These are phyloP conservation scores for Coix lacrymajobi DNA, from an alignment of 176 grass and related monocot species.

Conservation along the genomic window DNA sequence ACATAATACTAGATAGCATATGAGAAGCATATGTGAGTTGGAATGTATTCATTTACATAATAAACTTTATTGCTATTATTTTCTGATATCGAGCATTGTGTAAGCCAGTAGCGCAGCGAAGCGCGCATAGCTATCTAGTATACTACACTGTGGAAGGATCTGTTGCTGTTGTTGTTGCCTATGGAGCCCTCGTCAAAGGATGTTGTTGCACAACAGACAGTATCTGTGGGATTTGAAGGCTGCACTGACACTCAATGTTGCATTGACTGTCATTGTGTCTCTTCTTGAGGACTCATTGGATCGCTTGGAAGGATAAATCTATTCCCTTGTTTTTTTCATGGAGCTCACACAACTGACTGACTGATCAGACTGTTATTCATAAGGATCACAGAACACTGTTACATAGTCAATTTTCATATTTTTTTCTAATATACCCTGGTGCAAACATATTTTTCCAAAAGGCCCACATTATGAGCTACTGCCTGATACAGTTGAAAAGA, in stretches of 20 bases:
- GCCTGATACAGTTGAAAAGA: background rate
- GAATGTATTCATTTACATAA: too few species aligned
- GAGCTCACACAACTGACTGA: background rate
- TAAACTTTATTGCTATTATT: too few species aligned
- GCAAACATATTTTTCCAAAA: background rate
- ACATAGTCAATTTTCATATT: background rate
- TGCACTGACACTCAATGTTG: conserved; percentile 48
- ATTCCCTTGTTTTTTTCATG: background rate
- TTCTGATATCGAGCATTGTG: too few species aligned
- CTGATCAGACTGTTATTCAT: too few species aligned
- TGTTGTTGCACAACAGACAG: conserved; percentile 71
- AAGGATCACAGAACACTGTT: background rate
- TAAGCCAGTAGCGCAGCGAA: too few species aligned
- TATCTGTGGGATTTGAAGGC: conserved; percentile 91
- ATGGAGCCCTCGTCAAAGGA: conserved; percentile 65
- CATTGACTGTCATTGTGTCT: conserved; percentile 71
- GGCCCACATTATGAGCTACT: background rate
- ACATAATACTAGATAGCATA: too few species aligned
- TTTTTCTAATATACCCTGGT: background rate
- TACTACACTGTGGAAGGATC: too few species aligned
- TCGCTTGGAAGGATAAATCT: conserved; percentile 67
- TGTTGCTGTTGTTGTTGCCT: too few species aligned
- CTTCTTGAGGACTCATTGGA: conserved; percentile 85
- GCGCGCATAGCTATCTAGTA: too few species aligned
- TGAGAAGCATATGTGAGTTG: too few species aligned